Evolutionary conservation across 2,329 filamentous ascomycete genomes (phyloP).

Genomic region (Botrytis galanthina): DNA sequence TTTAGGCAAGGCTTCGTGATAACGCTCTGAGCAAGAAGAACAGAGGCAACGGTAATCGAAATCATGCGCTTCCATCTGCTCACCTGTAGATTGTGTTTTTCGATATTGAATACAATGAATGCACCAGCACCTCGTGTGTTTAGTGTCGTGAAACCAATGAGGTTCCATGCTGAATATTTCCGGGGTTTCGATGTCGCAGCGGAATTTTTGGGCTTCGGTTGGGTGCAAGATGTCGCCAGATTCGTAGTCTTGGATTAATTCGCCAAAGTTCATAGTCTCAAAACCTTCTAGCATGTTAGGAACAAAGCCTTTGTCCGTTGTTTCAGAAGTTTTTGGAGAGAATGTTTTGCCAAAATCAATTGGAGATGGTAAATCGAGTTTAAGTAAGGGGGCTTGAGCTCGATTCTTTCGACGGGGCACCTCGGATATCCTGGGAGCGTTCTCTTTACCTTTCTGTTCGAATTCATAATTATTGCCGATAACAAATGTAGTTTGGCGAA

Average conservation of each 20-base stretch:
- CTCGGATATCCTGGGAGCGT: background rate
- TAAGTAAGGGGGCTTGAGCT: background rate
- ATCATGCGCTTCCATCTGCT: background rate
- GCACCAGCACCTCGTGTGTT: background rate
- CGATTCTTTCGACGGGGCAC: background rate
- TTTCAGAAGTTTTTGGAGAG: background rate
- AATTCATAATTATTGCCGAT: background rate
- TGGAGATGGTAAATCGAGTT: background rate
- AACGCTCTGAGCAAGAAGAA: background rate
- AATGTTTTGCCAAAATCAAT: no score
- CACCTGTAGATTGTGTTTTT: background rate
- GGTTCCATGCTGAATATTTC: background rate
- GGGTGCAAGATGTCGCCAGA: background rate
- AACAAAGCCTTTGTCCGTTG: background rate
- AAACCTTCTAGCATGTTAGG: background rate
- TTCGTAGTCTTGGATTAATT: background rate
- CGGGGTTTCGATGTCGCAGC: background rate
- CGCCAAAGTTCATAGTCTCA: background rate
- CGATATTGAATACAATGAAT: background rate
- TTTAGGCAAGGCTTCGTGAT: background rate
- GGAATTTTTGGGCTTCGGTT: background rate
- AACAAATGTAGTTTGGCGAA: background rate
- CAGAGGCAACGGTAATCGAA: background rate
- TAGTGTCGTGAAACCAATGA: slow-evolving; percentile 1
- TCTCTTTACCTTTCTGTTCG: background rate